Percentiles rank a stretch among this genome's conserved stretches.
Evolutionary conservation across 1,139 yeast species (phyloP).

Genomic region (Nakaseomyces nivariensis): DNA sequence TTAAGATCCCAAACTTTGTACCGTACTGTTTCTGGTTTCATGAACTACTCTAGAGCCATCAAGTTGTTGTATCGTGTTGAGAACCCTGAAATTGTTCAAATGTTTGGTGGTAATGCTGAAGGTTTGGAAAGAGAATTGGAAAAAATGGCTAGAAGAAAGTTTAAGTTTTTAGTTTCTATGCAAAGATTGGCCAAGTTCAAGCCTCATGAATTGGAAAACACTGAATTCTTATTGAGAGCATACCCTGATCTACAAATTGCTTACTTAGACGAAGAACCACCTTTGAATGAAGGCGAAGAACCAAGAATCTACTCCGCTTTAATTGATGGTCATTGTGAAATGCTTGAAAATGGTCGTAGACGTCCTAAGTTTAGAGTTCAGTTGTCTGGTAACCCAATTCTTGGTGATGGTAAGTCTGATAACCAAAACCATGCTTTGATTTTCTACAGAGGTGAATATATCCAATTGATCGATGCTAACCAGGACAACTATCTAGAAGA

Average conservation of each 20-base stretch:
- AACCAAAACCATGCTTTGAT: constrained; percentile 95
- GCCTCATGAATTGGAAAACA: constrained; percentile 95
- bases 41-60: constrained; percentile 98
- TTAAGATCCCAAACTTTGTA: constrained; percentile 95
- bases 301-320: constrained; percentile 94
- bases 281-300: constrained; percentile 88
- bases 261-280: constrained; percentile 88
- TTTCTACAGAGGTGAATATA: constrained; percentile 97
- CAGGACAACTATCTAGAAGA: constrained; percentile 98
- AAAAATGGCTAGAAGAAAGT: constrained; percentile 98
- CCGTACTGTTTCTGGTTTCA: constrained; percentile 97
- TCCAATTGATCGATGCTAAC: constrained; percentile 95
- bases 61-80: constrained; percentile 95
- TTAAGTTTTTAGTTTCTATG: constrained; percentile 95
- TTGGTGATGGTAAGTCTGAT: constrained; percentile 99
- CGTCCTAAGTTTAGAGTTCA: constrained; percentile 97
- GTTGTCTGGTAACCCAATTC: constrained; percentile 95
- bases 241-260: constrained; percentile 98
- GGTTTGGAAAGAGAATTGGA: constrained; percentile 89
- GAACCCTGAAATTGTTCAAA: constrained; percentile 96
- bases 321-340: constrained; percentile 97
- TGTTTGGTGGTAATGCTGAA: constrained; percentile 97
- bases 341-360: constrained; percentile 95
- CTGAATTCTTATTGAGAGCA: constrained; percentile 94
- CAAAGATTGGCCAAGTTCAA: constrained; percentile 95